A percentile compares a stretch with the other conserved stretches of the same genome.
phyloP scores from a whole-genome alignment of 352 stramenopile species.

The Stramenopiles sp. region DNA sequence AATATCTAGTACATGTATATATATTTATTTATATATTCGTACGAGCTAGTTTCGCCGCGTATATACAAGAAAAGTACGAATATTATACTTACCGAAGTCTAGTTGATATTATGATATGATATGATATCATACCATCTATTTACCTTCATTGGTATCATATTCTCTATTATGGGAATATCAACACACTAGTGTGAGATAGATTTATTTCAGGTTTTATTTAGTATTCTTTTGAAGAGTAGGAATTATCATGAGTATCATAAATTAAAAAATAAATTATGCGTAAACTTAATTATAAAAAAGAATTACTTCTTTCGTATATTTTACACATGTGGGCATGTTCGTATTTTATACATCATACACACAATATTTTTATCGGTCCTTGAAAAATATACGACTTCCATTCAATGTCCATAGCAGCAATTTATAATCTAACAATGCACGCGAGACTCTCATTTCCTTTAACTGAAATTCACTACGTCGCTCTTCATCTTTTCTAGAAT shows the following conservation, averaged over 20 bases:
- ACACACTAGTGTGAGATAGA: not conserved
- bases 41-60: not conserved
- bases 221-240: not conserved
- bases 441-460: slow-evolving; percentile 54
- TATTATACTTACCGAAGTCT: too few species aligned
- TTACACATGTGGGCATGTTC: not conserved
- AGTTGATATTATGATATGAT: too few species aligned
- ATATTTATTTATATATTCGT: not conserved
- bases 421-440: slow-evolving; percentile 60
- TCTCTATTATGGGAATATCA: not conserved
- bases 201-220: not conserved
- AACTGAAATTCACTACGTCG: slow-evolving; percentile 46
- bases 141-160: not conserved
- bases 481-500: slow-evolving; percentile 49
- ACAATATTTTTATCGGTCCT: slow-evolving; percentile 37
- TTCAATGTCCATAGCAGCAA: slow-evolving; percentile 68
- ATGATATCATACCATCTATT: too few species aligned
- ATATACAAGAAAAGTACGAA: not conserved
- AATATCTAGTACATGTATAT: not conserved
- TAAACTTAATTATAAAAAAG: too few species aligned
- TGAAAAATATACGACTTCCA: slow-evolving; percentile 71
- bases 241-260: not conserved
- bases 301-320: not conserved
- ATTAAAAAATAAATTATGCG: too few species aligned
- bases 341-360: slow-evolving; percentile 3